Conservation (phyloP, 2,329 filamentous ascomycete genomes). For the Aspergillus quadrilineatus region DNA sequence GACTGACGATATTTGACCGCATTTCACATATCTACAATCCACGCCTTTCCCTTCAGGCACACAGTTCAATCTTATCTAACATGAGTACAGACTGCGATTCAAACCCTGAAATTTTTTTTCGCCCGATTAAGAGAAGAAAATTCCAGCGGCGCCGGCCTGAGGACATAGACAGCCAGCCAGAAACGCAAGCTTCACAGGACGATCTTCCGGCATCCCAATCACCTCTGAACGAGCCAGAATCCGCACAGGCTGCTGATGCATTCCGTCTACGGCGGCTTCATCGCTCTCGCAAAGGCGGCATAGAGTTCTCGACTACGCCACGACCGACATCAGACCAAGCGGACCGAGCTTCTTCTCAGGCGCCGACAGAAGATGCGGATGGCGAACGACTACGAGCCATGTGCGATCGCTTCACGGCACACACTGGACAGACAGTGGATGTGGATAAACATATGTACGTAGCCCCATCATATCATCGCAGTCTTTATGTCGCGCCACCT, state of each 20-base stretch:
- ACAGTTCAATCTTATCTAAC: not conserved
- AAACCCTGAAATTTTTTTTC: constrained; percentile 41
- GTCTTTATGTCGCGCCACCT: not conserved
- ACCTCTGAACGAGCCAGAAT: constrained; percentile 18
- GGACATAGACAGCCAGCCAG: constrained; percentile 16
- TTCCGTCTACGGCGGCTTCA: constrained; percentile 41
- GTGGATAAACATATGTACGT: constrained; percentile 65
- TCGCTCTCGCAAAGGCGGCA: constrained; percentile 43
- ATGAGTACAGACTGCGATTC: constrained; percentile 32
- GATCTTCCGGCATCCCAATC: constrained; percentile 12
- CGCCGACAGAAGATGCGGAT: constrained; percentile 30
- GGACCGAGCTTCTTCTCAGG: constrained; percentile 19
- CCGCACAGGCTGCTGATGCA: constrained; percentile 30
- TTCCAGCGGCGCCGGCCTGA: constrained; percentile 47
- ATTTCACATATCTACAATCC: not conserved
- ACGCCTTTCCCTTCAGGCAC: not conserved
- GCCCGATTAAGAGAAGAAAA: constrained; percentile 52
- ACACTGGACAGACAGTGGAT: constrained; percentile 59
- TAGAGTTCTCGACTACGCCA: constrained; percentile 45
- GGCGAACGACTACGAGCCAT: constrained; percentile 41
- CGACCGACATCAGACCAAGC: constrained; percentile 22
- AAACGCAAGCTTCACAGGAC: constrained; percentile 14
- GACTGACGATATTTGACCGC: constrained; percentile 1
- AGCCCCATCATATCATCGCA: constrained; percentile 4
- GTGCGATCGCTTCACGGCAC: constrained; percentile 56